Conservation (phyloP, 139 green algal genomes). For the Astrephomene gubernaculifera region DNA sequence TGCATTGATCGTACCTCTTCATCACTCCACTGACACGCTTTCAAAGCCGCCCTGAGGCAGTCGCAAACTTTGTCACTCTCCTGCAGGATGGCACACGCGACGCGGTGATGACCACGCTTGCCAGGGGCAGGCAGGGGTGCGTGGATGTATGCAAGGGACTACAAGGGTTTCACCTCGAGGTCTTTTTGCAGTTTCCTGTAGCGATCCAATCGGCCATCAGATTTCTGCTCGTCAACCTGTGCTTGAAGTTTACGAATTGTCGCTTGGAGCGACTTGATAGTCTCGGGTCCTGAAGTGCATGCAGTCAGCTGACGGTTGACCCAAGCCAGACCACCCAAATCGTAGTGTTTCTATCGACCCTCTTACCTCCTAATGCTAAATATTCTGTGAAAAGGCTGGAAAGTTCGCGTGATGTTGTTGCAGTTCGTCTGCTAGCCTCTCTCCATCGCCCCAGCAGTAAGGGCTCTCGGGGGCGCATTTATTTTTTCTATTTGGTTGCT, state of each 20-base stretch:
- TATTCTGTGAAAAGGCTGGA: slow-evolving; percentile 15
- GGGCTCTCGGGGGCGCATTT: slow-evolving; percentile 1
- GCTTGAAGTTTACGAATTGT: slow-evolving; percentile 11
- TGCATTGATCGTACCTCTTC: slow-evolving; percentile 22
- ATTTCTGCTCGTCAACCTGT: slow-evolving; percentile 14
- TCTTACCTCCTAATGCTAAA: slow-evolving; percentile 14
- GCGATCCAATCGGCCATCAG: slow-evolving; percentile 17
- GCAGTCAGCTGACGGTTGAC: too few species aligned
- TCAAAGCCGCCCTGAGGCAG: background rate
- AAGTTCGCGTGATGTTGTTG: background rate
- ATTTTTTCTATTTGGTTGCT: too few species aligned
- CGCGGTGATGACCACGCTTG: too few species aligned
- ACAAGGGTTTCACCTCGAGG: slow-evolving; percentile 21
- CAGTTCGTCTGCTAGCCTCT: background rate
- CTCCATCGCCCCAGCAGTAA: background rate
- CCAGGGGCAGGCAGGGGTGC: too few species aligned
- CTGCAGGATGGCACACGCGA: background rate
- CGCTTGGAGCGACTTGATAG: slow-evolving; percentile 36
- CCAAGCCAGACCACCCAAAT: too few species aligned
- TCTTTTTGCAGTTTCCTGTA: slow-evolving; percentile 45
- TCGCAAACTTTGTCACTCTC: slow-evolving; percentile 28
- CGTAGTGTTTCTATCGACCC: too few species aligned
- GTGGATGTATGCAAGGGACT: too few species aligned
- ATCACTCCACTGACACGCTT: background rate
- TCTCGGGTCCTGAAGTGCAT: slow-evolving; percentile 12